A percentile compares a stretch with the other conserved stretches of the same genome.
Evolutionary conservation across 331 rosid genomes (phyloP).

Genomic region (Cucumis variabilis): DNA sequence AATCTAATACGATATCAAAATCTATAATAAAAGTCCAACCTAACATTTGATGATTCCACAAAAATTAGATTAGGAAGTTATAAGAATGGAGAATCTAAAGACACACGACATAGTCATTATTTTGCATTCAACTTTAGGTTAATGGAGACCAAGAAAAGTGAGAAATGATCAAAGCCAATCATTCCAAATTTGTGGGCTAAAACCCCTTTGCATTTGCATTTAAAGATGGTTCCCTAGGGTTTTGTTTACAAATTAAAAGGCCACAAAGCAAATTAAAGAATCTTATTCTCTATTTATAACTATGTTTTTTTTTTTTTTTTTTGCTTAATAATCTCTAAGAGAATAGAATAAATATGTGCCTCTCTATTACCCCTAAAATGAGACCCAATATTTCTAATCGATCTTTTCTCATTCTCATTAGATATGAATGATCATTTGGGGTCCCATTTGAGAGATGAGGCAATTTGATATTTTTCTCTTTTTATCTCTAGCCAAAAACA

Average conservation of each 20-base stretch:
- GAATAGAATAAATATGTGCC: background rate
- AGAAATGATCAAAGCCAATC: constrained; percentile 35
- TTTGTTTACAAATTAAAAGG: background rate
- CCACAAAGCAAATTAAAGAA: background rate
- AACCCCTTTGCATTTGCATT: constrained; percentile 29
- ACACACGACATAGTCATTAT: background rate
- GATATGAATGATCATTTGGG: background rate
- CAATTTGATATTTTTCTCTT: background rate
- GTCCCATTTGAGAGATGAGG: background rate
- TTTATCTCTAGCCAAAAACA: background rate
- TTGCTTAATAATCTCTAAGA: background rate
- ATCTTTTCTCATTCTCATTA: background rate
- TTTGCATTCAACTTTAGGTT: background rate
- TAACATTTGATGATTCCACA: no score
- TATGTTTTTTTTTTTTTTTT: background rate
- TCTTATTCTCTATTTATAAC: constrained; percentile 16
- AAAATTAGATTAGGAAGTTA: no score
- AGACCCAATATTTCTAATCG: background rate
- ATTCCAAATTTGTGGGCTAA: constrained; percentile 37
- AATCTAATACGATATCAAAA: no score
- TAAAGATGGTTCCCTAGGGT: constrained; percentile 19
- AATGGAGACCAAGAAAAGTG: constrained; percentile 40
- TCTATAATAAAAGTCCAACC: background rate
- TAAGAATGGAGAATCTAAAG: no score
- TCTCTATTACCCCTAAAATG: background rate